These are phyloP conservation scores for Arabidopsis lyrata DNA, from an alignment of 441 rosid species.

Conservation along the genomic window DNA sequence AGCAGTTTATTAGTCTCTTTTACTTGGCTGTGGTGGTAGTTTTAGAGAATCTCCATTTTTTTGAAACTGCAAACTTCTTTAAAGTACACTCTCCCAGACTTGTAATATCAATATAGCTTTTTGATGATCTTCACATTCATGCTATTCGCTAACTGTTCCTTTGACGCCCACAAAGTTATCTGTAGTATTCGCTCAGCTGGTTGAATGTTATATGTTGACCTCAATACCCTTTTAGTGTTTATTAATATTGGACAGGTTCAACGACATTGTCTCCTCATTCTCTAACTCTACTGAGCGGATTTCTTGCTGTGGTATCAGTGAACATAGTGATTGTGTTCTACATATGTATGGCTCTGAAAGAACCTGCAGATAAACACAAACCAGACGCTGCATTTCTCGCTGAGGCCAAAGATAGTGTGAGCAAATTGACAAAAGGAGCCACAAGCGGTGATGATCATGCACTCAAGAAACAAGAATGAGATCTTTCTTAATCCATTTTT, in stretches of 20 bases:
- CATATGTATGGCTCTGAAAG: constrained; percentile 78
- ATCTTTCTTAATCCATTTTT: not conserved
- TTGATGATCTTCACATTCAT: not conserved
- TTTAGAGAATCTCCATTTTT: not conserved
- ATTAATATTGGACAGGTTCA: constrained; percentile 54
- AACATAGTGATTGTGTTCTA: constrained; percentile 74
- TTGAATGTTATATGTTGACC: not conserved
- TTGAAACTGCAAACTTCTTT: not conserved
- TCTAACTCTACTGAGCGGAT: constrained; percentile 68
- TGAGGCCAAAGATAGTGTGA: constrained; percentile 63
- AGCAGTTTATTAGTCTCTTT: not conserved
- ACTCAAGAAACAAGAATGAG: constrained; percentile 57
- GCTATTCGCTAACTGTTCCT: not conserved
- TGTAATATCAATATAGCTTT: not conserved
- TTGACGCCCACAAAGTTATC: not conserved
- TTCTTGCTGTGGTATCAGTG: constrained; percentile 76
- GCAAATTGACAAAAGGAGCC: constrained; percentile 35
- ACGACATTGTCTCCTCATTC: constrained; percentile 60
- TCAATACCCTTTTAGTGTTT: not conserved
- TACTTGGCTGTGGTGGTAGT: not conserved
- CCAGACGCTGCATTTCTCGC: constrained; percentile 71
- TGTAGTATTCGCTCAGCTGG: not conserved
- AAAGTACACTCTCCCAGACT: not conserved
- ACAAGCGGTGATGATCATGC: constrained; percentile 45
- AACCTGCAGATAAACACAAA: constrained; percentile 68